Base-by-base conservation (phyloP, 2,329 filamentous ascomycete species). In the Cladosporium oxysporum region DNA sequence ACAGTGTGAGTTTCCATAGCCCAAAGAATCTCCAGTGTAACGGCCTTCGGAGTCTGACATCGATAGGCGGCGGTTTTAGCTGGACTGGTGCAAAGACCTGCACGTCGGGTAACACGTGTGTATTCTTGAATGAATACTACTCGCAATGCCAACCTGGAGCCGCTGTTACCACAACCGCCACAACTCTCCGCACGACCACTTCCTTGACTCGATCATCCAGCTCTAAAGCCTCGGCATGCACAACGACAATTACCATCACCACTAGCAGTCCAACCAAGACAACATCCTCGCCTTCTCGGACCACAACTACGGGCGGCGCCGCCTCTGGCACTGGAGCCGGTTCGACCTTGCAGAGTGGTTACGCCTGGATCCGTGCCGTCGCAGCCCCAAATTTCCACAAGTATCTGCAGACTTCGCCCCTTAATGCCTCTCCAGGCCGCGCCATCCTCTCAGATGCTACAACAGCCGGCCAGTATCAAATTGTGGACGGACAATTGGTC, bases 291-390 rank as follows among this genome's bases (percentile, higher is more conserved):
- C 31, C 53, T 23, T 58, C 53, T 33, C 64, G 53, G 58, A 69
- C 72, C 29, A 67, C 69, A 6, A 65, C 70, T 5, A 60, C 66
- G 5, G 62, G 58, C 7, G 58, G 61, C 8, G 68, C 71, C 5
- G 72, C 74, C 28, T 70, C 69, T 3, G 68, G 76, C 23, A 71
- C 73, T 14, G 77, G 78, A 1, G 80, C 80, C 0, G 80, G 81
- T 7, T 76, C 75, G 1, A 85, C 82, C 0, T 79, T 87, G 0
- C 79, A 84, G 67, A 72, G 70, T 3, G 84, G 83, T 0, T 85
- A 83, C 74, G 82, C 82, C 76, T 86, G 84, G 84, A 84, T 88
- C 70, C 83, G 86, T 8, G 85, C 83, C 0, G 85, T 88, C 2
- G 83, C 79, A 31, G 74, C 81, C 0, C 86, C 86, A 44, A 87